Evolutionary conservation across 768 basidiomycete species (phyloP).

Genomic region (Mycena vitilis): DNA sequence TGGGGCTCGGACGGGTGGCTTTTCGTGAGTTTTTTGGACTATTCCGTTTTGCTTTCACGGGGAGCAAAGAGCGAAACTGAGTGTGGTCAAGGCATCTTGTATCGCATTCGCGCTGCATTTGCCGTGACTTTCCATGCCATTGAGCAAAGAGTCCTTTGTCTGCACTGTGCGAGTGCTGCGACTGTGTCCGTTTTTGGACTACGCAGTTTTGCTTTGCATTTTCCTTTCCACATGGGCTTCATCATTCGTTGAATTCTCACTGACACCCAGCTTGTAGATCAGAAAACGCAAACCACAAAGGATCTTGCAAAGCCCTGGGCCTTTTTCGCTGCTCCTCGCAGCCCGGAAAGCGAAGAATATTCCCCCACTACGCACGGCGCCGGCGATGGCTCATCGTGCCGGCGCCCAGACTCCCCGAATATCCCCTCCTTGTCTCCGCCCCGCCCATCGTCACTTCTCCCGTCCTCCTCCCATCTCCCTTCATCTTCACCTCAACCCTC

Average conservation of each 20-base stretch:
- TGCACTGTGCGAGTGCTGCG: too few species aligned
- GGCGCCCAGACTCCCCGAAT: not conserved
- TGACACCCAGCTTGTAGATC: constrained; percentile 43
- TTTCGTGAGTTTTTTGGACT: constrained; percentile 67
- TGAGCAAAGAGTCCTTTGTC: too few species aligned
- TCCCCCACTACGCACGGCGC: constrained; percentile 1
- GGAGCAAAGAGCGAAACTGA: too few species aligned
- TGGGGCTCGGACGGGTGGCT: constrained; percentile 68
- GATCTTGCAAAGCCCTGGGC: constrained; percentile 80
- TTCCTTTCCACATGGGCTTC: too few species aligned
- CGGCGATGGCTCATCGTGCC: not conserved
- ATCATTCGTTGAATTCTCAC: too few species aligned
- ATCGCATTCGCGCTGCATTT: too few species aligned
- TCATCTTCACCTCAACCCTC: not conserved
- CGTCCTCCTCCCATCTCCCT: not conserved
- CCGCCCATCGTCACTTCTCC: constrained; percentile 9
- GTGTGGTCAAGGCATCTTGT: too few species aligned
- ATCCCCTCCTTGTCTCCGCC: not conserved
- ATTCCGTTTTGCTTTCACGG: too few species aligned
- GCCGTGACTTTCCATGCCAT: too few species aligned
- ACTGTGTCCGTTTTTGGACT: too few species aligned
- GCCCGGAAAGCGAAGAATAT: not conserved
- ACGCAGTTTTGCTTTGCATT: too few species aligned
- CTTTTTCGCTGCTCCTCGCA: constrained; percentile 17
- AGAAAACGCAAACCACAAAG: constrained; percentile 72